Base-by-base conservation (phyloP, 139 green algal genomes). In the Prasinococcaceae sp. region DNA sequence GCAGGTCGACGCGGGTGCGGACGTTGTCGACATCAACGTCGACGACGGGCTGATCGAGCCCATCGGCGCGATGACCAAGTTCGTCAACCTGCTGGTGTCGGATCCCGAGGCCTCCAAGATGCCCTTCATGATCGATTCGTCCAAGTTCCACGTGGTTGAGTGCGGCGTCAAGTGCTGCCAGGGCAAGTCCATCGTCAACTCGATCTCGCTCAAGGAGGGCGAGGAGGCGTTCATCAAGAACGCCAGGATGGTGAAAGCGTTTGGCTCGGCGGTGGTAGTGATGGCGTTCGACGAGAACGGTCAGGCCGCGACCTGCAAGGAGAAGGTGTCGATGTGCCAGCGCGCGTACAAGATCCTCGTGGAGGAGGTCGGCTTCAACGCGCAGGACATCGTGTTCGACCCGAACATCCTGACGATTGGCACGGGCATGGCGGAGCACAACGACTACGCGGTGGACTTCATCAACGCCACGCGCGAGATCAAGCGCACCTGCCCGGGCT, bases 381-480 rank as follows among this genome's bases (percentile, higher is more conserved):
- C 86, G 6, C 62, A 95, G 68, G 90, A 98, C 75, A 89, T 98
- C 70, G 85, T 98, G 50, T 98, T 98, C 37, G 90, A 98, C 65
- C 90, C 90, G 70, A 98, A 98, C 77, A 96, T 98, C 65, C 77
- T 98, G 8, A 95, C 90, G 12, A 75, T 98, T 6, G 90, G 85
- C 63, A 98, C 90, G 4, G 90, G 90, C 20, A 58, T 98, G 58
- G 46, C 80, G 9, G 90, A 98, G 79, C 90, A 98, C 80, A 94
- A 94, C 82, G 96, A 96, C 80, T 98, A 98, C 55, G 90, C 80
- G 0, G 86, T 96, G 19, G 88, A 98, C 78, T 98, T 98, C 75
- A 88, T 98, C 73, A 60, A 65, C 2, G 88, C 90, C 6, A 90
- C 77, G 1, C 50, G 67, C 23, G 78, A 92, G 64, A 94, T 98